Evolutionary conservation across 2,329 filamentous ascomycete genomes (phyloP), one percentile per base, ranked within the genome.

Genomic region (Calonectria fujianensis): DNA sequence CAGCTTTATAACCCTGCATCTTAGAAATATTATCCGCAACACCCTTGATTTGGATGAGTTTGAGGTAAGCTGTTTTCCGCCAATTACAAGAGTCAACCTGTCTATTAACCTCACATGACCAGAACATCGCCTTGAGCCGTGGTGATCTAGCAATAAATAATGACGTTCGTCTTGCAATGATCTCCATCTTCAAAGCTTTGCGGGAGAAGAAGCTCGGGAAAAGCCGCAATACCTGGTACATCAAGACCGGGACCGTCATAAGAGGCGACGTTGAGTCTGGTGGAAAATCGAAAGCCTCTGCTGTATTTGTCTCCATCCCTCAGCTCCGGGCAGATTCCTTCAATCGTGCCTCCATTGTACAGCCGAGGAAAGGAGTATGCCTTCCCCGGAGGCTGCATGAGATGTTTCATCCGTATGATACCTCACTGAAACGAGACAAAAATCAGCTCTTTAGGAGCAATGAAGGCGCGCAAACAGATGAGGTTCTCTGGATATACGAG

Each of bases 161-260:
- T 16, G 18, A 65, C 35, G 39, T 51, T 29, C 63, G 41, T 13
- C 29, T 35, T 24, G 39, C 63, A 50, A 50, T 65, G 24, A 27
- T 24, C 16, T 35, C 63, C 24, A 2, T 65, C n/a, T 65, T 65
- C 41, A 65, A 65, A 27, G 37, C 29, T 24, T 35, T 65, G 11
- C 41, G 16, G 29, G 29, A 65, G 3, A 65, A 65, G 41, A 65
- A 65, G 24, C 63, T 65, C 1, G 39, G 29, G 1, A 65, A 65
- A 50, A 65, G 63, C 61, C 61, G 41, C 39, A 50, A 50, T 10
- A 65, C 41, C 18, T 65, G 63, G 63, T 35, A 50, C n/a, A 51
- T 65, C 27, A 65, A 65, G 27, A 32, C 63, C 27, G 63, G 41
- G 27, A 65, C 63, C 16, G 63, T 65, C 39, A 65, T 65, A 24